Percentiles rank a stretch among this genome's conserved stretches.
Evolutionary conservation across 2,329 filamentous ascomycete species (phyloP).

Genomic region (Fusarium sp.): DNA sequence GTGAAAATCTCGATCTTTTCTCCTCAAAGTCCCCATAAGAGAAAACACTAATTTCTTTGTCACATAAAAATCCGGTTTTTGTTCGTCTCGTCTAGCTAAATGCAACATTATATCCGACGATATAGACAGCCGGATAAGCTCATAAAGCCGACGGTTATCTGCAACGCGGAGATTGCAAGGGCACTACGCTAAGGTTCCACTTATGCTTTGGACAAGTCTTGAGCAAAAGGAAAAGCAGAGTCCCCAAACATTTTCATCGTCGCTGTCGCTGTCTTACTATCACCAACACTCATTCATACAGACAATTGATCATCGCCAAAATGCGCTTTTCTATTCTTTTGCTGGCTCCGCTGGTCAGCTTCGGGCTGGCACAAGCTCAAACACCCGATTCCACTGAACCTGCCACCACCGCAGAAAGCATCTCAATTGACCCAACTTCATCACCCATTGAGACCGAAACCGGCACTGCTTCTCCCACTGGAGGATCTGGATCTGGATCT

Average conservation of each 20-base stretch:
- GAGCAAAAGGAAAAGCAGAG: conserved; percentile 1
- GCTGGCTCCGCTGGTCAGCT: conserved; percentile 6
- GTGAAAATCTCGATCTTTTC: conserved; percentile 21
- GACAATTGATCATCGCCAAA: not conserved
- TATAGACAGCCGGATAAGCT: conserved; percentile 18
- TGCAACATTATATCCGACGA: not conserved
- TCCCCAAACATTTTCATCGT: not conserved
- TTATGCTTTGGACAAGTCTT: conserved; percentile 3
- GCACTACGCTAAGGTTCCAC: not conserved
- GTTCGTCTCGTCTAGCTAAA: not conserved
- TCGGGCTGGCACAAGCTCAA: conserved; percentile 15
- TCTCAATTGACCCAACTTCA: conserved; percentile 11
- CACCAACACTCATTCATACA: not conserved
- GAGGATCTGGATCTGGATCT: not conserved
- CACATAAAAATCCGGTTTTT: conserved; percentile 15
- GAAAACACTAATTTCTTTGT: conserved; percentile 11
- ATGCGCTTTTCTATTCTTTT: conserved; percentile 23
- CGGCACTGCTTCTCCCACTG: not conserved
- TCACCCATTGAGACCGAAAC: not conserved
- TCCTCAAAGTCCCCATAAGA: not conserved
- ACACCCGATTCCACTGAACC: conserved; percentile 27
- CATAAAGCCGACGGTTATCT: not conserved
- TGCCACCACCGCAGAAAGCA: conserved; percentile 19
- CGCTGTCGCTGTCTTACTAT: not conserved
- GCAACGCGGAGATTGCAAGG: conserved; percentile 21